Conservation (phyloP, 257 asterid species). For the Scutellaria minor region DNA sequence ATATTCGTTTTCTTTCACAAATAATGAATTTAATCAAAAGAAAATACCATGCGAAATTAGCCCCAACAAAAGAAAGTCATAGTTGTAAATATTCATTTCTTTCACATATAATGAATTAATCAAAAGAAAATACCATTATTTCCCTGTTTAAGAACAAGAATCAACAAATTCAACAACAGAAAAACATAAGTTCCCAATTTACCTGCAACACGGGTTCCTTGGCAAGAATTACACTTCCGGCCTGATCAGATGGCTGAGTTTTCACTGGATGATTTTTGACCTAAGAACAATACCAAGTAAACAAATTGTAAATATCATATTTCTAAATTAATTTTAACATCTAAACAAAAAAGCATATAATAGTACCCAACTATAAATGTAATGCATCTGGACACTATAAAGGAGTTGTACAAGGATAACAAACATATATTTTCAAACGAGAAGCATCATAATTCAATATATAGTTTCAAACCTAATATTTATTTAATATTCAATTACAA, state of each 20-base stretch:
- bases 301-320: neutral
- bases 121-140: too few species aligned
- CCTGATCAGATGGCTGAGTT: slow-evolving; percentile 79
- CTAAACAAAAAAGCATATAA: too few species aligned
- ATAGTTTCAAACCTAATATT: neutral
- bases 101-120: too few species aligned
- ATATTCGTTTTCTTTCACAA: too few species aligned
- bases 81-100: too few species aligned
- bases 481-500: neutral
- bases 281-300: slow-evolving; percentile 42
- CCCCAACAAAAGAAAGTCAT: slow-evolving; percentile 56
- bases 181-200: neutral
- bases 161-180: neutral
- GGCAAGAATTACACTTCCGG: slow-evolving; percentile 85
- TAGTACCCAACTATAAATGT: neutral
- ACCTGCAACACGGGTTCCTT: slow-evolving; percentile 93
- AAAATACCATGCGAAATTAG: slow-evolving; percentile 60
- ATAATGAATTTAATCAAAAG: too few species aligned
- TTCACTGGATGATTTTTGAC: slow-evolving; percentile 92
- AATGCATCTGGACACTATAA: neutral
- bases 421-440: too few species aligned
- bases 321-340: too few species aligned
- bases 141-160: neutral
- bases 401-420: neutral
- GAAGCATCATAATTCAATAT: neutral